These are phyloP conservation scores for Taiozyma sp. DNA, from an alignment of 1,139 yeast genomes.

Conservation along the genomic window DNA sequence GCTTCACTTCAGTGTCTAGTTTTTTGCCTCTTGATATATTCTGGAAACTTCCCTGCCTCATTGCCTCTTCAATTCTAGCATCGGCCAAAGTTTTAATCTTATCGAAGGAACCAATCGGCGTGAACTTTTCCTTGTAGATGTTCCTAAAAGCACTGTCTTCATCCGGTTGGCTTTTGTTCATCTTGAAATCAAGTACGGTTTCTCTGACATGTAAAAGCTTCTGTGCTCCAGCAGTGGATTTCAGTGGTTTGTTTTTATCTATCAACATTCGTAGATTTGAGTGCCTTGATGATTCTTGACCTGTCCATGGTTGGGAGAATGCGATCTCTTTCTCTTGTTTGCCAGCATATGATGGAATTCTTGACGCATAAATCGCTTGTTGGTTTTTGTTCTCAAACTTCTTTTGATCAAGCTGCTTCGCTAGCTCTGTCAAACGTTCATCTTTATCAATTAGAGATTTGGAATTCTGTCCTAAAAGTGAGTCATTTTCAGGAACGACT, in stretches of 20 bases:
- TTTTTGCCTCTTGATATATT: slow-evolving; percentile 64
- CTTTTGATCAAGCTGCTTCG: slow-evolving; percentile 24
- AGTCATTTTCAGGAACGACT: slow-evolving; percentile 10
- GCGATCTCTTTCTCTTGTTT: slow-evolving; percentile 54
- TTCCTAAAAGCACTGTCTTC: slow-evolving; percentile 55
- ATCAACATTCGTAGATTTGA: slow-evolving; percentile 56
- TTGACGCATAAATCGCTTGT: slow-evolving; percentile 32
- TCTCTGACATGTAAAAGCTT: slow-evolving; percentile 58
- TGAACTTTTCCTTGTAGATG: slow-evolving; percentile 54
- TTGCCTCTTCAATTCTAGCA: slow-evolving; percentile 66
- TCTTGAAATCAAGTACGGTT: slow-evolving; percentile 55
- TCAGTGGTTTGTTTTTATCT: slow-evolving; percentile 50
- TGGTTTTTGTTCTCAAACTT: slow-evolving; percentile 33
- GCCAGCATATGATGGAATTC: slow-evolving; percentile 39
- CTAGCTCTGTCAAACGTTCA: slow-evolving; percentile 19
- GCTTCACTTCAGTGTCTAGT: slow-evolving; percentile 37
- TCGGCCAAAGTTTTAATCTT: slow-evolving; percentile 64
- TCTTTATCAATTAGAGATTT: slow-evolving; percentile 21
- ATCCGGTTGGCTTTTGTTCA: slow-evolving; percentile 33
- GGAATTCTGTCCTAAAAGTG: slow-evolving; percentile 11
- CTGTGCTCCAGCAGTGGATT: slow-evolving; percentile 22
- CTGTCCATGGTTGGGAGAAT: slow-evolving; percentile 59
- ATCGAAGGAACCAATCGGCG: slow-evolving; percentile 40
- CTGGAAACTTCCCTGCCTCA: slow-evolving; percentile 64
- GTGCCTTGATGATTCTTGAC: slow-evolving; percentile 49